Conservation (phyloP, 805 yeast species). For the Zygosaccharomyces kombuchaensis region DNA sequence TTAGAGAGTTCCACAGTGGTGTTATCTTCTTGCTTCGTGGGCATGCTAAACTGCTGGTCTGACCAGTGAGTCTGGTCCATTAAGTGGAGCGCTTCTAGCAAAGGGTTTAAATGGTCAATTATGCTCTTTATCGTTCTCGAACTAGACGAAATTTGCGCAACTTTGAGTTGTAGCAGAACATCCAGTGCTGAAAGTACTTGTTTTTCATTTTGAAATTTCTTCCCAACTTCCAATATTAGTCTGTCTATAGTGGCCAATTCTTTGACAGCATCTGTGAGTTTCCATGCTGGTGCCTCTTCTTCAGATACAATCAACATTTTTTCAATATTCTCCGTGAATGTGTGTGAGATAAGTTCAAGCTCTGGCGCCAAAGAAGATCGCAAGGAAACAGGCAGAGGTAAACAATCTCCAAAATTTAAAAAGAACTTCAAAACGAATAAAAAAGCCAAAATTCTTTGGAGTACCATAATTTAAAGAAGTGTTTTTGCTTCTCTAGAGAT, state of each 20-base stretch:
- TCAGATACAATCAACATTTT: slow-evolving; percentile 1
- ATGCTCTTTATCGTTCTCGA: background rate
- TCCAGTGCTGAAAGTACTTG: slow-evolving; percentile 8
- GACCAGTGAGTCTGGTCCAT: background rate
- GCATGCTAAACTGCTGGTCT: background rate
- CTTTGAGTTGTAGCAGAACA: slow-evolving; percentile 4
- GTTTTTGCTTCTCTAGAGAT: background rate
- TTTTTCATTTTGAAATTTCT: slow-evolving; percentile 4
- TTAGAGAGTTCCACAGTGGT: background rate
- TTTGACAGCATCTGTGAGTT: slow-evolving; percentile 1
- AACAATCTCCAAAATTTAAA: background rate
- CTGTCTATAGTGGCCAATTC: background rate
- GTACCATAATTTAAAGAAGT: background rate
- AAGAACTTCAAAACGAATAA: background rate
- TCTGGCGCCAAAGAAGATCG: background rate
- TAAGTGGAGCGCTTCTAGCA: slow-evolving; percentile 1
- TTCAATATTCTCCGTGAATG: slow-evolving; percentile 3
- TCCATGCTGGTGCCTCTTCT: background rate
- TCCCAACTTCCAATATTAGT: background rate
- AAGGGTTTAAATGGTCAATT: slow-evolving; percentile 4
- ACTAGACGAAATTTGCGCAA: slow-evolving; percentile 3
- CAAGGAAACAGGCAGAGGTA: background rate
- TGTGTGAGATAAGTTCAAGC: background rate
- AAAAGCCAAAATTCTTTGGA: background rate
- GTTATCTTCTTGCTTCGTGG: no score